Conservation (phyloP, 331 rosid genomes). For the Rosa hybrid region DNA sequence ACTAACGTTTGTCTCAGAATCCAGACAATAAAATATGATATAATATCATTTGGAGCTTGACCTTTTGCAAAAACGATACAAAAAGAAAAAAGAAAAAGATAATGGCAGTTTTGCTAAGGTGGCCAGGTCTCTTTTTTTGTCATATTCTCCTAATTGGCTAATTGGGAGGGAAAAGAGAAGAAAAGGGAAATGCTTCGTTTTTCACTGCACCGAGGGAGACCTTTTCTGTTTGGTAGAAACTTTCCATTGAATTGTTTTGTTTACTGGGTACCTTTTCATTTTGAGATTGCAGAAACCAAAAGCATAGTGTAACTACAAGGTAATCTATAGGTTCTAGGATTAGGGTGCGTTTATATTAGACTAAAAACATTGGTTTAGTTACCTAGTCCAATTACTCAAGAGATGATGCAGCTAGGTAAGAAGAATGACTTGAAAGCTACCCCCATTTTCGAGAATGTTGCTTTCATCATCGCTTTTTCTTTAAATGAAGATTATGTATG, state of each 20-base stretch:
- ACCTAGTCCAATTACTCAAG: not conserved
- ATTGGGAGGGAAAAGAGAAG: conserved; percentile 20
- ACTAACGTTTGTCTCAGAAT: conserved; percentile 94
- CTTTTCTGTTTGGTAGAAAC: not conserved
- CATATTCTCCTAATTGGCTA: conserved; percentile 37
- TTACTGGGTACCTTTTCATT: conserved; percentile 21
- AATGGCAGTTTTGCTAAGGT: conserved; percentile 32
- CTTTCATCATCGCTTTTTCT: not conserved
- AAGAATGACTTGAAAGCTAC: not conserved
- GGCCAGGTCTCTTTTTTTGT: conserved; percentile 60
- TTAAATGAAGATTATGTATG: not conserved
- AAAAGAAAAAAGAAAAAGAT: conserved; percentile 49
- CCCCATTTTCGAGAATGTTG: not conserved
- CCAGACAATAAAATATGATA: conserved; percentile 43
- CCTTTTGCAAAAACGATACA: conserved; percentile 48
- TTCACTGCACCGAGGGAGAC: conserved; percentile 32
- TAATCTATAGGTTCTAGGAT: not conserved
- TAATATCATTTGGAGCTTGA: conserved; percentile 22
- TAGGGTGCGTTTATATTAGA: not conserved
- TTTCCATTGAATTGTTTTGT: conserved; percentile 21
- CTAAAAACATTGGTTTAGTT: not conserved
- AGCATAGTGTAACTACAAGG: conserved; percentile 14
- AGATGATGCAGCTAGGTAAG: not conserved
- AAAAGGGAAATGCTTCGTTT: conserved; percentile 31
- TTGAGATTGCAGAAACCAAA: conserved; percentile 25